Evolutionary conservation across 768 basidiomycete genomes (phyloP), one percentile per base, ranked within the genome.

Genomic region (Coprinopsis cinerea): DNA sequence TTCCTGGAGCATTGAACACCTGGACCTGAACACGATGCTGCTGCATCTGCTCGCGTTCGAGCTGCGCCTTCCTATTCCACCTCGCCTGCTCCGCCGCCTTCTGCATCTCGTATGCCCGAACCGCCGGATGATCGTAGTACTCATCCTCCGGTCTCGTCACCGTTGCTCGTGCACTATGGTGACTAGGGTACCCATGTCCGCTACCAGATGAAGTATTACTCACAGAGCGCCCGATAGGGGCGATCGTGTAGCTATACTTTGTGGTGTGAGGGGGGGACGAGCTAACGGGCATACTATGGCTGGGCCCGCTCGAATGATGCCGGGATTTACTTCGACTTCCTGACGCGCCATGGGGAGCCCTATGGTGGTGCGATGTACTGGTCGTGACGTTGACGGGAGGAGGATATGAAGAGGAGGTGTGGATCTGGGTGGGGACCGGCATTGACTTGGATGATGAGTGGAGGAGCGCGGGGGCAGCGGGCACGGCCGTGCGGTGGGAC

Each of bases 41-140:
- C 41, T 43, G 41, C 23, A 23, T 43, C 41, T 43, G 18, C 23
- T 45, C 44, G 7, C 44, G 6, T 18, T 45, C 44, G 4, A 7
- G 25, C 18, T 28, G 25, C 44, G 20, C 20, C 44, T 18, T 23
- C 28, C 51, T 52, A 35, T 45, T 46, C 44, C 44, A 52, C 39
- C 22, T 11, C 9, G 51, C 51, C 51, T 52, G 51, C 39, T 52
- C 51, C 1, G 18, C 45, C 14, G 51, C 51, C 37, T 52, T 52
- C 39, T 47, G 51, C 44, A 52, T 28, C 37, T 52, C 51, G 22
- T 52, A 52, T 27, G 22, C 44, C n/a, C 51, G 44, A 2, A 52
- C 51, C 6, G 51, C 51, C 2, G 51, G 51, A 24, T 52, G 51
- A 17, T 28, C 42, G 37, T 52, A 52, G 22, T 52, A 52, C 14